Base-by-base conservation (phyloP, 2,329 filamentous ascomycete genomes). In the Aspergillus sp. region DNA sequence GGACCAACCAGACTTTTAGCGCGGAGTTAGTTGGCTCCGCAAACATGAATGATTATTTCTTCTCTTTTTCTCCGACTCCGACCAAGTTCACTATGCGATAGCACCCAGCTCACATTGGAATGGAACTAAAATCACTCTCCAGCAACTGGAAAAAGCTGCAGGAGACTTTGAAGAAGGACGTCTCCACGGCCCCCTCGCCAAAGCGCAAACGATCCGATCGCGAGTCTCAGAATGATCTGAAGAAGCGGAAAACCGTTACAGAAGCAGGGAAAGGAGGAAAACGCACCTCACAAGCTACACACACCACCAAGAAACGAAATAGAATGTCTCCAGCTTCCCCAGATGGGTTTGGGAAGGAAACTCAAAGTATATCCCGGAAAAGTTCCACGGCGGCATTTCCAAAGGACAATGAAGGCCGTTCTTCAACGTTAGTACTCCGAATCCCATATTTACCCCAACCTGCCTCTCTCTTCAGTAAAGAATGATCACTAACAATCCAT, bases 331-430 rank as follows among this genome's bases (percentile, higher is more conserved):
- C 73, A 27, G 60, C 47, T 8, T 37, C 62, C 14, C 50, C 59
- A 21, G 44, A 58, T 35, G 62, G 47, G 46, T 54, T 31, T 40
- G 15, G 78, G 87, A 25, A 81, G 74, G 87, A 48, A 86, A 86
- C 82, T 81, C 84, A 12, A 80, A 84, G 63, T 82, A 84, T 57
- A 70, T 89, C 40, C 82, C 84, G 35, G 82, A 86, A 68, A 84
- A 84, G 15, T 89, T 90, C 76, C 79, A 82, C 45, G 39, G 51
- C 64, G 6, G 48, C 54, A 76, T 85, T 79, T 62, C 81, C 40
- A 81, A 82, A 80, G 45, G 77, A 87, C 60, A 90, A 91, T 68
- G 82, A 85, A 45, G 89, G 89, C 1, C 77, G 86, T 3, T 82
- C 84, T 2, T 51, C 67, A 33, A 73, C 65, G 76, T 78, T 41